A percentile compares a stretch with the other conserved stretches of the same genome.
phyloP scores from a whole-genome alignment of 1,284 basidiomycete species.

The Ceratobasidium sp. region DNA sequence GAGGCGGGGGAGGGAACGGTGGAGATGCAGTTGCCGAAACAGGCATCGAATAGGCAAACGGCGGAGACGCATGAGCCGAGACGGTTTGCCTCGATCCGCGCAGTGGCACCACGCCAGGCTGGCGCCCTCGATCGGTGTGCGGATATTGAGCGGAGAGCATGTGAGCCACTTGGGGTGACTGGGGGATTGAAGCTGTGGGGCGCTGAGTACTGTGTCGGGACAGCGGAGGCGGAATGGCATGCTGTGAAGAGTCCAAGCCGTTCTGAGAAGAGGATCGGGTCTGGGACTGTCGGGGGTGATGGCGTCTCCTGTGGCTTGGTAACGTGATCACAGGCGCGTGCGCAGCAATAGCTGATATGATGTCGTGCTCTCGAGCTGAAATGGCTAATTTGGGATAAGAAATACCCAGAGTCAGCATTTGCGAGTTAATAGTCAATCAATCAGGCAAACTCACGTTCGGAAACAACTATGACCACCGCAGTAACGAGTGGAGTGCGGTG shows the following conservation, averaged over 20 bases:
- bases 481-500: constrained; percentile 39
- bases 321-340: constrained; percentile 40
- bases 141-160: constrained; percentile 5
- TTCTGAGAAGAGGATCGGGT: constrained; percentile 30
- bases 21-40: constrained; percentile 27
- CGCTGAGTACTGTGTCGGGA: constrained; percentile 18
- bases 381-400: constrained; percentile 33
- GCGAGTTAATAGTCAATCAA: constrained; percentile 4
- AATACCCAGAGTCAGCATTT: not conserved
- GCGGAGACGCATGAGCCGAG: constrained; percentile 18
- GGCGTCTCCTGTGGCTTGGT: constrained; percentile 36
- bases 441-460: constrained; percentile 27
- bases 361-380: constrained; percentile 35
- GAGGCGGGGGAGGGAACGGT: constrained; percentile 2
- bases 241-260: constrained; percentile 4
- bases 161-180: constrained; percentile 4
- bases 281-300: constrained; percentile 33
- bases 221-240: not conserved
- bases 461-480: constrained; percentile 38
- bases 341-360: constrained; percentile 36
- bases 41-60: constrained; percentile 3
- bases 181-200: constrained; percentile 8
- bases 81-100: constrained; percentile 21
- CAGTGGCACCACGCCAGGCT: constrained; percentile 1
- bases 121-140: not conserved